Percentiles rank a stretch among this genome's conserved stretches.
phyloP scores from a whole-genome alignment of 2,329 filamentous ascomycete genomes.

The Neonectria magnoliae region DNA sequence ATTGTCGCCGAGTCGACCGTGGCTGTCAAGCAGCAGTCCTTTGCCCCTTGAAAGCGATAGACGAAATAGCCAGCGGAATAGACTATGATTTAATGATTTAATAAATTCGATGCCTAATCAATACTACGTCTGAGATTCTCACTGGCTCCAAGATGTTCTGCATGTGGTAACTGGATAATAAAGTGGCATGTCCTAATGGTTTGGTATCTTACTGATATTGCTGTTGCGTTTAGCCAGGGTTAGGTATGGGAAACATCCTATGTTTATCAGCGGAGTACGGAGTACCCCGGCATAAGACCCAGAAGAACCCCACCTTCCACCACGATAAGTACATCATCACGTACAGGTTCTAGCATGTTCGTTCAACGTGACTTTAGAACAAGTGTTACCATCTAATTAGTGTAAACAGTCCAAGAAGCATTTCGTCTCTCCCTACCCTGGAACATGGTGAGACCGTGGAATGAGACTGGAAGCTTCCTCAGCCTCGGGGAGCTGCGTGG shows the following conservation, averaged over 20 bases:
- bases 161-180: no score
- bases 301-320: neutral
- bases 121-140: neutral
- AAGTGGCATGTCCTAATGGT: no score
- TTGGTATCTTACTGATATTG: no score
- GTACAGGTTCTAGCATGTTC: neutral
- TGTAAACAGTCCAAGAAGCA: no score
- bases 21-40: conserved; percentile 33
- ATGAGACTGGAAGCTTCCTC: conserved; percentile 27
- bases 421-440: conserved; percentile 30
- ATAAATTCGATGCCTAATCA: neutral
- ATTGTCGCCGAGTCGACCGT: conserved; percentile 37
- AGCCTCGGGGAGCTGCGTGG: conserved; percentile 31
- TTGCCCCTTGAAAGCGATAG: conserved; percentile 25
- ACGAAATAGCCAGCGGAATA: neutral
- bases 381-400: neutral
- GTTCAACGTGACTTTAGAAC: neutral
- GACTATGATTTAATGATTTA: neutral
- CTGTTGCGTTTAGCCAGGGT: neutral
- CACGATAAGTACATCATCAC: neutral
- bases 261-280: neutral
- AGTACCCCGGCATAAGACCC: neutral
- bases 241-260: neutral
- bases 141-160: no score
- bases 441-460: conserved; percentile 1